phyloP scores from a whole-genome alignment of 225 moss, liverwort and hornwort genomes.

The Lunularia cruciata region DNA sequence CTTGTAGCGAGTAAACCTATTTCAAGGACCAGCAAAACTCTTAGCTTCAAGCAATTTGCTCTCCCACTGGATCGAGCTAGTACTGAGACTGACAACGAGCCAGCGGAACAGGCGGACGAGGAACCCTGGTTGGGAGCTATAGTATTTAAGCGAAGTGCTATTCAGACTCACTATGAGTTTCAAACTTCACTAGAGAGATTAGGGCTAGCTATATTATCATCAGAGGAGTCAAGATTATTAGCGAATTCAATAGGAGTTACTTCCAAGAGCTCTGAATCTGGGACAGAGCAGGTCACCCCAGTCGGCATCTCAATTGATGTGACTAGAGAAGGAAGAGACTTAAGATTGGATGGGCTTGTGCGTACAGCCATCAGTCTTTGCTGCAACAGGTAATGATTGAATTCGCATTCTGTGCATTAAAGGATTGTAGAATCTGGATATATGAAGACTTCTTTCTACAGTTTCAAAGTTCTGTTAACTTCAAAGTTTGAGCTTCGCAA shows the following conservation, averaged over 20 bases:
- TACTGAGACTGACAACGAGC: constrained; percentile 20
- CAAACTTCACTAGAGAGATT: constrained; percentile 78
- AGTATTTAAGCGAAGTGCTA: constrained; percentile 66
- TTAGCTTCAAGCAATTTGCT: constrained; percentile 23
- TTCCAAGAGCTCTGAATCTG: constrained; percentile 27
- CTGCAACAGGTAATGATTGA: constrained; percentile 99
- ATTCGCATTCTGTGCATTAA: no score
- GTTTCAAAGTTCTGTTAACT: no score
- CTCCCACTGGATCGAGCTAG: constrained; percentile 36
- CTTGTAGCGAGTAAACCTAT: not conserved
- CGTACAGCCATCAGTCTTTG: constrained; percentile 61
- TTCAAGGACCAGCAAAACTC: not conserved
- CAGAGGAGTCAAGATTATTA: constrained; percentile 53
- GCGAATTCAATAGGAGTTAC: constrained; percentile 62
- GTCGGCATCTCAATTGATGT: constrained; percentile 68
- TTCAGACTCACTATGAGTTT: constrained; percentile 57
- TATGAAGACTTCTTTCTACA: no score
- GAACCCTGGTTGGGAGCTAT: constrained; percentile 85
- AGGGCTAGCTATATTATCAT: constrained; percentile 68
- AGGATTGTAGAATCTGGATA: no score
- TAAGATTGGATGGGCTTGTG: constrained; percentile 67
- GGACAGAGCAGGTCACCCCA: constrained; percentile 45
- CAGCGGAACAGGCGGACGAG: constrained; percentile 38
- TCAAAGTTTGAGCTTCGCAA: no score
- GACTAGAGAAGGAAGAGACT: constrained; percentile 60